Evolutionary conservation across 345 rosid genomes (phyloP).

Genomic region (Geranium brycei): DNA sequence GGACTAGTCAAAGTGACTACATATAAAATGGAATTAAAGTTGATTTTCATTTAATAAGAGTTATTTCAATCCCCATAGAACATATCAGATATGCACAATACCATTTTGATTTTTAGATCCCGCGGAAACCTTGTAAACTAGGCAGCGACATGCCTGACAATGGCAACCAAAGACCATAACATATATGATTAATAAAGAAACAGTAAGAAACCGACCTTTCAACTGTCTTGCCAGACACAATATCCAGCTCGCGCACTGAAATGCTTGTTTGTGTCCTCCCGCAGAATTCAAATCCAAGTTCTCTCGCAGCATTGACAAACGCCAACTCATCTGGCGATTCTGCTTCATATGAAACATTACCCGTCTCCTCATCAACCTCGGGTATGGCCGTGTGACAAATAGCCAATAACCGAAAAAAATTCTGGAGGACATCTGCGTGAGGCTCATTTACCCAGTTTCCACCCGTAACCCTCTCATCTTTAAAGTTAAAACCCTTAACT

Average conservation of each 20-base stretch:
- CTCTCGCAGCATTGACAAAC: slow-evolving; percentile 91
- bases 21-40: too few species aligned
- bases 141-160: too few species aligned
- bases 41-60: too few species aligned
- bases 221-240: slow-evolving; percentile 36
- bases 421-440: slow-evolving; percentile 45
- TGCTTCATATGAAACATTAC: slow-evolving; percentile 66
- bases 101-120: too few species aligned
- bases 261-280: slow-evolving; percentile 64
- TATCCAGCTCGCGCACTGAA: slow-evolving; percentile 46
- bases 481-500: slow-evolving; percentile 77
- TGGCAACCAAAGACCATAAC: too few species aligned
- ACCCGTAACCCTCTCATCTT: slow-evolving; percentile 66
- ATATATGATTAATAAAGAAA: too few species aligned
- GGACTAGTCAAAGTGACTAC: too few species aligned
- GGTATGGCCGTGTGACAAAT: slow-evolving; percentile 89
- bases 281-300: slow-evolving; percentile 73
- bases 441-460: slow-evolving; percentile 69
- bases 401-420: slow-evolving; percentile 61
- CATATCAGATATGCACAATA: too few species aligned
- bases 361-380: slow-evolving; percentile 63
- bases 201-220: slow-evolving; percentile 39
- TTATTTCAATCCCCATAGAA: too few species aligned
- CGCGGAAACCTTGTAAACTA: too few species aligned
- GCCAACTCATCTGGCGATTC: slow-evolving; percentile 97